phyloP scores from a whole-genome alignment of 768 basidiomycete species.

The Termitomyces sp. region DNA sequence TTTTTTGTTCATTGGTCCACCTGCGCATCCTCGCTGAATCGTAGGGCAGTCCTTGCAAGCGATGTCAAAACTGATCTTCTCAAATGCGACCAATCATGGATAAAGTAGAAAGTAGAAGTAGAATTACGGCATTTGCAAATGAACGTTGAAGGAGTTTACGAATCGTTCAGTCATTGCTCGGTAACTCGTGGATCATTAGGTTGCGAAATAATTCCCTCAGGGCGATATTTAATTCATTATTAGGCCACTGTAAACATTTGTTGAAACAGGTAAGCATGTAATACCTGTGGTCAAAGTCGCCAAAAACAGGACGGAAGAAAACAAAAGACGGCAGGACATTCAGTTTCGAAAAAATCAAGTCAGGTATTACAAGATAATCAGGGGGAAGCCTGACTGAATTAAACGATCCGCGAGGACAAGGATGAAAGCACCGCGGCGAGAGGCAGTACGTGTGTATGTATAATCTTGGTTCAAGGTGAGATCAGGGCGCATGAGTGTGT shows the following conservation, averaged over 20 bases:
- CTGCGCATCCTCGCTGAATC: too few species aligned
- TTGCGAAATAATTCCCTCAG: too few species aligned
- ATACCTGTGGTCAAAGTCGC: background rate
- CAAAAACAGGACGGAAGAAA: background rate
- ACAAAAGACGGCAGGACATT: background rate
- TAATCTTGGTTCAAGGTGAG: background rate
- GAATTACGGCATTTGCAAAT: too few species aligned
- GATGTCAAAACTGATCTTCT: too few species aligned
- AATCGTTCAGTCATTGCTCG: too few species aligned
- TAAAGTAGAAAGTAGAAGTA: too few species aligned
- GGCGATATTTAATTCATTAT: too few species aligned
- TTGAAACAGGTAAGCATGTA: background rate
- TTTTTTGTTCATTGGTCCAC: too few species aligned
- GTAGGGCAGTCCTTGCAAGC: too few species aligned
- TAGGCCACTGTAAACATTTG: background rate
- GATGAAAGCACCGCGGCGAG: slow-evolving; percentile 1
- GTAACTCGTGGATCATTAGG: too few species aligned
- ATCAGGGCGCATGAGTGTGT: background rate
- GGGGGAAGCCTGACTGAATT: background rate
- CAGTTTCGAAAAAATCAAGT: background rate
- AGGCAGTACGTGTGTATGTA: slow-evolving; percentile 1
- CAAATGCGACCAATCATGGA: too few species aligned
- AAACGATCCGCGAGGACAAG: slow-evolving; percentile 2
- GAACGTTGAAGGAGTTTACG: too few species aligned
- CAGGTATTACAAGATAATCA: slow-evolving; percentile 1